Conservation (phyloP, 345 rosid species). For the Populus nigra region DNA sequence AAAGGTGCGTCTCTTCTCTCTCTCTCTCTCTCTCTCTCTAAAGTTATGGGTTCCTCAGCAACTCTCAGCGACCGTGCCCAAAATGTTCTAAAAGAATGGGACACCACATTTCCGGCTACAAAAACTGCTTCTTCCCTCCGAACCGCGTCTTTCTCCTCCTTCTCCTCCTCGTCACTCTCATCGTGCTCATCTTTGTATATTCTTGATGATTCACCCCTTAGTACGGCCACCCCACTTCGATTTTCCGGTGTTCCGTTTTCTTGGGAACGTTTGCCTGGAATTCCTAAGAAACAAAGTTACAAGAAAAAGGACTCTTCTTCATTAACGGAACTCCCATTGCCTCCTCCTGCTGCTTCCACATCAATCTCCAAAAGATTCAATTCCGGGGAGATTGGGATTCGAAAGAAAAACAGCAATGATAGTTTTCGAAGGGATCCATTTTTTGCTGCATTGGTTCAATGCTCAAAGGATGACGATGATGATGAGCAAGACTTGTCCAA, state of each 20-base stretch:
- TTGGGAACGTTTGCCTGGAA: conserved; percentile 87
- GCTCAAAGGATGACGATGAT: conserved; percentile 54
- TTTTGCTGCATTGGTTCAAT: conserved; percentile 64
- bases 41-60: conserved; percentile 20
- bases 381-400: conserved; percentile 3
- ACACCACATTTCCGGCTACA: conserved; percentile 12
- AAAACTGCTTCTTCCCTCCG: conserved; percentile 17
- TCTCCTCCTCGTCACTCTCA: conserved; percentile 30
- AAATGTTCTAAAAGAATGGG: conserved; percentile 20
- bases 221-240: conserved; percentile 59
- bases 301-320: conserved; percentile 29
- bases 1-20: background rate
- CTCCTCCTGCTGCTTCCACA: conserved; percentile 44
- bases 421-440: conserved; percentile 59
- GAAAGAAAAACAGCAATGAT: conserved; percentile 24
- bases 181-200: conserved; percentile 42
- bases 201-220: conserved; percentile 46
- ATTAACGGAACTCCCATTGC: conserved; percentile 50
- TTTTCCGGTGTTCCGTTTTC: conserved; percentile 84
- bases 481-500: background rate
- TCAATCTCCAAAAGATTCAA: conserved; percentile 24
- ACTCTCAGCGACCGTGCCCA: conserved; percentile 10
- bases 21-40: background rate
- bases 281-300: conserved; percentile 58
- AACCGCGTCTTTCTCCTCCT: conserved; percentile 35